Conservation (phyloP, 1,139 yeast genomes). For the Suhomyces choctaworum region DNA sequence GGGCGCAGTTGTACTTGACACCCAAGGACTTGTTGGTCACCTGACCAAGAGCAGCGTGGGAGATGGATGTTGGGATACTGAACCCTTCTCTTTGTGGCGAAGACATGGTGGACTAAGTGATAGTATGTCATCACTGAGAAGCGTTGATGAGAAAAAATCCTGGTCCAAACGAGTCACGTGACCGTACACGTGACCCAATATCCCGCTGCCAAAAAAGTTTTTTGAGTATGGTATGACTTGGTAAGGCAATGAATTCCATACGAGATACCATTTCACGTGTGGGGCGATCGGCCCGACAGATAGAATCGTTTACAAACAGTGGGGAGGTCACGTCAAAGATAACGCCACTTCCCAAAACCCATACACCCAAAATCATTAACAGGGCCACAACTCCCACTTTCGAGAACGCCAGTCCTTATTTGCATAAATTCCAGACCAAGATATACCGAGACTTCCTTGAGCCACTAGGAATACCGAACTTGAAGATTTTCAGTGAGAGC, state of each 20-base stretch:
- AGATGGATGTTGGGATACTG: constrained; percentile 79
- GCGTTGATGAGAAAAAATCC: constrained; percentile 2
- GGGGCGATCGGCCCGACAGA: constrained; percentile 23
- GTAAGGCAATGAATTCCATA: constrained; percentile 20
- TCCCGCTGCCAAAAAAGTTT: constrained; percentile 4
- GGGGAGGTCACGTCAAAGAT: not conserved
- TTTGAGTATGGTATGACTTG: not conserved
- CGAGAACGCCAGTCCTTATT: constrained; percentile 4
- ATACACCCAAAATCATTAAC: constrained; percentile 1
- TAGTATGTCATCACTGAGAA: constrained; percentile 7
- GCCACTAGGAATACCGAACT: constrained; percentile 37
- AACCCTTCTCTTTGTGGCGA: constrained; percentile 86
- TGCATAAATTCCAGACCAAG: constrained; percentile 21
- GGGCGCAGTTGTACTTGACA: constrained; percentile 92
- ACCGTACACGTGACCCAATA: not conserved
- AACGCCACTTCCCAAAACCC: not conserved
- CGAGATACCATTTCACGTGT: constrained; percentile 26
- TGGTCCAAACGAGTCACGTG: constrained; percentile 5
- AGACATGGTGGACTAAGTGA: constrained; percentile 37
- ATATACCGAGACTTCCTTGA: constrained; percentile 36
- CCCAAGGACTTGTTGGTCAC: constrained; percentile 74
- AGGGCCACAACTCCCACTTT: not conserved
- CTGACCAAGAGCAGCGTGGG: constrained; percentile 68
- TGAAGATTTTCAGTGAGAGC: constrained; percentile 32
- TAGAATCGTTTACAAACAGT: constrained; percentile 17